Evolutionary conservation across 176 grass and related monocot genomes (phyloP).

Genomic region (Calamus simplicifolius): DNA sequence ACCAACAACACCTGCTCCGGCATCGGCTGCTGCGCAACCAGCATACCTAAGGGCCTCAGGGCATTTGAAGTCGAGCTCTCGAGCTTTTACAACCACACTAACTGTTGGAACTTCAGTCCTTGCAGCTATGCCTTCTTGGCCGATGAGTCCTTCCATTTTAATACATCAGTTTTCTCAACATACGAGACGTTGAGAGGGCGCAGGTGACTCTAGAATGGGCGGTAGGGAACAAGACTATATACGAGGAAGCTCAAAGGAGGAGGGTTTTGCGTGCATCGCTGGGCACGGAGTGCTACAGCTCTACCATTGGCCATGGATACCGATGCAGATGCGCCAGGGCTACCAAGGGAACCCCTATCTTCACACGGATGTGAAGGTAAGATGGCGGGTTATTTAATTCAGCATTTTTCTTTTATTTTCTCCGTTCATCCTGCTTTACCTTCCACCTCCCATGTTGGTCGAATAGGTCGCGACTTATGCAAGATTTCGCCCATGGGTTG

Average conservation of each 20-base stretch:
- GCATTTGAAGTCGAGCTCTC: neutral
- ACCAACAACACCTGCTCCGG: conserved; percentile 13
- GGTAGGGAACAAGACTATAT: conserved; percentile 11
- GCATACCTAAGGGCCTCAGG: conserved; percentile 11
- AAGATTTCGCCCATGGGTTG: too few species aligned
- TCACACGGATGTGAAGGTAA: conserved; percentile 22
- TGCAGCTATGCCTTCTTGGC: conserved; percentile 22
- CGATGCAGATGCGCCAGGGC: conserved; percentile 19
- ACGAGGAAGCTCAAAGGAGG: neutral
- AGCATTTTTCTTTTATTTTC: too few species aligned
- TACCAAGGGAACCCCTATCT: conserved; percentile 33
- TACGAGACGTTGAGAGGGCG: neutral
- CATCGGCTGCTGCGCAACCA: conserved; percentile 23
- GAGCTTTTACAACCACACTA: conserved; percentile 1
- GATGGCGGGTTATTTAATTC: too few species aligned
- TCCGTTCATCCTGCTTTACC: too few species aligned
- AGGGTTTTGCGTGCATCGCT: neutral
- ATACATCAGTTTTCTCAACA: neutral
- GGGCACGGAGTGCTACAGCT: conserved; percentile 14
- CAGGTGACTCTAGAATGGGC: conserved; percentile 24
- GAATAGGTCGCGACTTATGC: too few species aligned
- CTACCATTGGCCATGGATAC: conserved; percentile 6
- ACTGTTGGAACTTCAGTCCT: conserved; percentile 12
- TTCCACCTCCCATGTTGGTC: too few species aligned
- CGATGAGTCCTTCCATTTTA: conserved; percentile 7